A percentile compares a stretch with the other conserved stretches of the same genome.
These are phyloP conservation scores for Pseudogymnoascus sp. DNA, from an alignment of 2,329 filamentous ascomycete species.

Conservation along the genomic window DNA sequence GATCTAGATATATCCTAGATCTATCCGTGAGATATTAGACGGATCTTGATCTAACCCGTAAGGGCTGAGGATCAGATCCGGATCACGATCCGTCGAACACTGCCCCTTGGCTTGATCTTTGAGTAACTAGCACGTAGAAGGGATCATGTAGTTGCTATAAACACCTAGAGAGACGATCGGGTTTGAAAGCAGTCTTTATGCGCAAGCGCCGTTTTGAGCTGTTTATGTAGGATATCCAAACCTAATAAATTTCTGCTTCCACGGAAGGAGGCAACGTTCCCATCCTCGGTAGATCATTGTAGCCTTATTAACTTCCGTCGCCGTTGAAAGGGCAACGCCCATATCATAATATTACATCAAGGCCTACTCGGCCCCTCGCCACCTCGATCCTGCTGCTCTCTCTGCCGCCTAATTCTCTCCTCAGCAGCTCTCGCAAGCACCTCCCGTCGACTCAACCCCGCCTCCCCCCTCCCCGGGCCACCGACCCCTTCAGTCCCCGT, in stretches of 20 bases:
- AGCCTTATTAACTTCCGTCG: neutral
- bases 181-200: neutral
- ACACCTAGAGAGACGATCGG: neutral
- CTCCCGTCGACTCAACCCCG: conserved; percentile 59
- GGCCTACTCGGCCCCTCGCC: neutral
- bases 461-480: conserved; percentile 46
- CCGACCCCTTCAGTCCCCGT: conserved; percentile 31
- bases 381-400: conserved; percentile 20
- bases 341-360: neutral
- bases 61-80: too few species aligned
- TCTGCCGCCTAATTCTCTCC: conserved; percentile 35
- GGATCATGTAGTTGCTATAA: neutral
- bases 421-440: conserved; percentile 67
- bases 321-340: neutral
- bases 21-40: too few species aligned
- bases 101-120: neutral
- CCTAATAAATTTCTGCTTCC: neutral
- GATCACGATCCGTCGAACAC: too few species aligned
- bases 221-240: neutral
- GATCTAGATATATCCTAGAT: too few species aligned
- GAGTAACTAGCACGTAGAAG: neutral
- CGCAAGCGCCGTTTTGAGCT: too few species aligned
- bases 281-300: neutral
- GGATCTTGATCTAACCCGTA: too few species aligned
- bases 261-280: neutral